Evolutionary conservation across 1,284 basidiomycete species (phyloP).

Genomic region (Apiotrichum veenhuisii): DNA sequence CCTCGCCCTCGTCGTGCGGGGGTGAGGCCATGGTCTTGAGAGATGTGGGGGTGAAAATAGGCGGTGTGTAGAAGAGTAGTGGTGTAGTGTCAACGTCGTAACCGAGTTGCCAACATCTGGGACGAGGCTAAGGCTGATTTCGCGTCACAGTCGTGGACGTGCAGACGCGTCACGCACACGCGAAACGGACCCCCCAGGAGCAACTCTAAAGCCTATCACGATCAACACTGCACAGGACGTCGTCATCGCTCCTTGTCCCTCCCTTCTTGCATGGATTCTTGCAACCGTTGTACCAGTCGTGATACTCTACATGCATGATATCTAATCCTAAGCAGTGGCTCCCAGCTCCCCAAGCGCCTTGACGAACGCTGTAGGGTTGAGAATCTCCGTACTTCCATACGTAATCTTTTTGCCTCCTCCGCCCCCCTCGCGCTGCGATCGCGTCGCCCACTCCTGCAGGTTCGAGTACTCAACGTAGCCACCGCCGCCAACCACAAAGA

Average conservation of each 20-base stretch:
- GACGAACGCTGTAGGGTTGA: constrained; percentile 84
- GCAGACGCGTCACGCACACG: neutral
- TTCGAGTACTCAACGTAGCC: constrained; percentile 98
- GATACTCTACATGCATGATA: constrained; percentile 15
- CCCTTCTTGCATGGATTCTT: too few relatives aligned
- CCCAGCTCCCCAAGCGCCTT: constrained; percentile 44
- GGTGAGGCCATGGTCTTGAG: constrained; percentile 20
- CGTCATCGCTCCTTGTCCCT: too few relatives aligned
- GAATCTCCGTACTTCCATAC: constrained; percentile 93
- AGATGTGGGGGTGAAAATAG: neutral
- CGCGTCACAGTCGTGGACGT: neutral
- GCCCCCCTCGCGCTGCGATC: constrained; percentile 52
- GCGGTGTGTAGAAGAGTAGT: neutral
- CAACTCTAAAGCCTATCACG: neutral
- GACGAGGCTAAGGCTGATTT: neutral
- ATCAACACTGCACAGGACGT: too few relatives aligned
- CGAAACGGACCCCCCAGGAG: neutral
- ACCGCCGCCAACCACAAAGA: constrained; percentile 95
- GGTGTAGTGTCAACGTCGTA: neutral
- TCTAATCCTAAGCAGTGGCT: constrained; percentile 4
- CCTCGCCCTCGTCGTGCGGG: constrained; percentile 30
- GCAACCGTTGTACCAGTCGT: neutral
- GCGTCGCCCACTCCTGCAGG: constrained; percentile 80
- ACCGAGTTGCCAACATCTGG: neutral
- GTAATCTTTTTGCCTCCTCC: constrained; percentile 71